Evolutionary conservation across 805 yeast species (phyloP), one percentile per base, ranked within the genome.

Genomic region (Metschnikowia chrysomelidarum): DNA sequence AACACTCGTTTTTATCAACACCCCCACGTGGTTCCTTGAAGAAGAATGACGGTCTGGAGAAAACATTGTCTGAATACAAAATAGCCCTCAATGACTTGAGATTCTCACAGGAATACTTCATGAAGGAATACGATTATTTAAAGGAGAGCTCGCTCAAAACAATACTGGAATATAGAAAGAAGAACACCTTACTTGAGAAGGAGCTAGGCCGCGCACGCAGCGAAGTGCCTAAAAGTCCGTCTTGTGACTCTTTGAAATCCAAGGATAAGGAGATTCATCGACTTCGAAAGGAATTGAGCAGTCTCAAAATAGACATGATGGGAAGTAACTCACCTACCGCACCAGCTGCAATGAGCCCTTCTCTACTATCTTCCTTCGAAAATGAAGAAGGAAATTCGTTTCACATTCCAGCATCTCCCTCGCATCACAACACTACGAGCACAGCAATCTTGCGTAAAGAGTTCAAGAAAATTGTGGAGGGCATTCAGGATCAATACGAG

Each of bases 61-160:
- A 53, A 40, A 32, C 45, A 12, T 18, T 62, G 13, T 44, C 59
- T 22, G 69, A 65, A 21, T 61, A 75, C 48, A 71, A 69, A 44
- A 75, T 82, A 0, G 87, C 88, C 0, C 61, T 83, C 32, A 73
- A 69, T 37, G 93, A 83, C 53, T 63, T 83, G 34, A 79, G 82
- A 45, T 75, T 83, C 52, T 82, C 87, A 2, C 87, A 82, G 55
- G 78, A 71, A 41, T 83, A 80, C 51, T 60, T 83, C 36, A 71
- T 82, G 2, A 76, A 78, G 50, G 85, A 81, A 47, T 83, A 73
- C 49, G 84, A 80, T 44, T 75, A 78, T 41, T 84, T 83, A 36
- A 68, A 83, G 37, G 71, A 71, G 11, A 75, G 73, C 41, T 76
- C 80, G 37, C 56, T 66, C 33, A 71, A 71, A 39, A 62, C 74